phyloP scores from a whole-genome alignment of 2,329 filamentous ascomycete species.

The Diaporthe amygdali region DNA sequence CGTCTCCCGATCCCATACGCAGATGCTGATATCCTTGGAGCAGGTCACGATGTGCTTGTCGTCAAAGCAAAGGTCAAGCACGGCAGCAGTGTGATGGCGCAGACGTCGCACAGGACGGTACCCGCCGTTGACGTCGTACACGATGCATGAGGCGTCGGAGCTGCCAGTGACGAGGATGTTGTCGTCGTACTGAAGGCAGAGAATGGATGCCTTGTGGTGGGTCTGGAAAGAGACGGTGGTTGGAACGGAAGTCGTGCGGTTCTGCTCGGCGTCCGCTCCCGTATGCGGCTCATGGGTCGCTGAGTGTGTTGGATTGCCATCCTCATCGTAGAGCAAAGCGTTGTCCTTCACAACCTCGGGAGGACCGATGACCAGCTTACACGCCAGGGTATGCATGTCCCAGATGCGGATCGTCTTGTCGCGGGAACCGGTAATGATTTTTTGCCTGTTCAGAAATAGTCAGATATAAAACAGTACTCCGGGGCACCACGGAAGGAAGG shows the following conservation, averaged over 20 bases:
- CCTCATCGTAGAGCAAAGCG: constrained; percentile 55
- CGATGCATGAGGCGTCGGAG: constrained; percentile 88
- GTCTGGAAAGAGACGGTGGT: constrained; percentile 60
- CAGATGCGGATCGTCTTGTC: constrained; percentile 96
- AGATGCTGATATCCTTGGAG: constrained; percentile 93
- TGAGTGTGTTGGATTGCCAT: constrained; percentile 59
- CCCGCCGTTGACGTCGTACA: constrained; percentile 82
- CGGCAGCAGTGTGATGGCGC: constrained; percentile 80
- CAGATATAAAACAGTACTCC: not conserved
- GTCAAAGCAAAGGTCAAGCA: constrained; percentile 93
- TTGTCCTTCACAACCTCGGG: constrained; percentile 64
- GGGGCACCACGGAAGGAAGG: not conserved
- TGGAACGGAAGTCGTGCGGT: constrained; percentile 53
- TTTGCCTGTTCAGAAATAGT: constrained; percentile 61
- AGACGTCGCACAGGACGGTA: constrained; percentile 84
- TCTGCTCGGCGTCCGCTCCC: constrained; percentile 13
- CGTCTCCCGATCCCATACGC: constrained; percentile 88
- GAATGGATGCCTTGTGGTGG: constrained; percentile 89
- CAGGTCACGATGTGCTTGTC: constrained; percentile 93
- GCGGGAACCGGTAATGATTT: constrained; percentile 95
- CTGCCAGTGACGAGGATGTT: constrained; percentile 94
- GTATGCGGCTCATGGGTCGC: constrained; percentile 52
- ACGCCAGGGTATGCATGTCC: constrained; percentile 90
- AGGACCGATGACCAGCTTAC: constrained; percentile 85
- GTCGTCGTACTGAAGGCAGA: constrained; percentile 94